Base-by-base conservation (phyloP, 805 yeast genomes). In the Torulaspora delbrueckii region DNA sequence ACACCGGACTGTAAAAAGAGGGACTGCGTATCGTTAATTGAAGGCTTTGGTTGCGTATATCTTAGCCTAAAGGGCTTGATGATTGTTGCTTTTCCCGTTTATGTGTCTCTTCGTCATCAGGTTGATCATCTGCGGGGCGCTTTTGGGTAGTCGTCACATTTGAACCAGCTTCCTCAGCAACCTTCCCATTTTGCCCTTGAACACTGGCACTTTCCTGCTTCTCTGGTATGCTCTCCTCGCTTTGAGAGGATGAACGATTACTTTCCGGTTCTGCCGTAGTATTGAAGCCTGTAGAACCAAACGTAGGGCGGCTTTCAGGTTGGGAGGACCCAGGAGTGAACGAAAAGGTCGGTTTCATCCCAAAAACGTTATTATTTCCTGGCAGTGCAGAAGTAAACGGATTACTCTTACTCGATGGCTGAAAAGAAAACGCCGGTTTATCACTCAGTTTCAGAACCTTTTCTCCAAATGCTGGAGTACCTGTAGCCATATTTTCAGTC, bases 321-420 rank as follows among this genome's bases (percentile, higher is more conserved):
- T 45, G 13, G 6, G 41, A 13, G 26, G 46, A 26, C 14, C 14
- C 41, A 8, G 30, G 19, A 9, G 48, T 35, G 23, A 55, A 46
- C 4, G 54, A 43, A 34, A 54, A 54, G 1, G 54, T 37, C 1
- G 58, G 55, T 26, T 50, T 47, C 37, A 40, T 38, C 7, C 47
- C 50, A 12, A 40, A 38, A 5, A 34, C 37, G 14, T 53, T 23
- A 12, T 39, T 22, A 14, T 39, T 31, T 7, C 16, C 22, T 16
- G 36, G 23, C 19, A 28, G 37, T 0, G 37, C 25, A 6, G 54
- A 47, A 5, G 59, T 52, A 28, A 55, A 57, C 16, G 60, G 60
- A 32, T 57, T 57, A 6, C 36, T 38, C 12, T 22, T 35, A 7
- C 36, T 19, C 4, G 39, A 8, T 1, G 54, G 16, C 28, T 40